These are phyloP conservation scores for Xylariaceae sp. DNA, from an alignment of 2,329 filamentous ascomycete genomes.

Conservation along the genomic window DNA sequence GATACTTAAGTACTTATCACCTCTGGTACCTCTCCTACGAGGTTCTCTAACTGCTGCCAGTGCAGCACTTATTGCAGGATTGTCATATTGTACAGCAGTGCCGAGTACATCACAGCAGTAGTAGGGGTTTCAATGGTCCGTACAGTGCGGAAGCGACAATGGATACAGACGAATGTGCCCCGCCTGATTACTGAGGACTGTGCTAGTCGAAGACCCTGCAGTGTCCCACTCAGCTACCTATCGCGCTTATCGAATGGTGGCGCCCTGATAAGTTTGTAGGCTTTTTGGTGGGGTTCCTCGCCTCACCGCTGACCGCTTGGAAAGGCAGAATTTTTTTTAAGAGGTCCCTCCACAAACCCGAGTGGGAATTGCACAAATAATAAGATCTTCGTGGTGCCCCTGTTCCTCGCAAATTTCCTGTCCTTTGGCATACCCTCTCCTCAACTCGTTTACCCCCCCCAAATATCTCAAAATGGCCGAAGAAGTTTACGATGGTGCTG, in stretches of 20 bases:
- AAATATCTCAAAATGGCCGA: constrained; percentile 66
- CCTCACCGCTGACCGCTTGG: constrained; percentile 18
- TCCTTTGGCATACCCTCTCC: constrained; percentile 17
- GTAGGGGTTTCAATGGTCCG: no score
- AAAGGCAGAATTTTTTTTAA: constrained; percentile 23
- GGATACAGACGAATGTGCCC: no score
- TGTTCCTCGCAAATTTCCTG: constrained; percentile 17
- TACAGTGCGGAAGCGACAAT: no score
- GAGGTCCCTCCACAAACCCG: constrained; percentile 19
- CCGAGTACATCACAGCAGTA: no score
- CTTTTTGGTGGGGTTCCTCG: constrained; percentile 15
- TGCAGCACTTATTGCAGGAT: no score
- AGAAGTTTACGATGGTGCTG: constrained; percentile 98
- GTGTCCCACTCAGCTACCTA: constrained; percentile 11
- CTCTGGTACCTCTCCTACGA: no score
- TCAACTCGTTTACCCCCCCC: constrained; percentile 13
- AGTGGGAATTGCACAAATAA: constrained; percentile 20
- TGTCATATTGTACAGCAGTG: no score
- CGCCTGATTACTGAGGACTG: no score
- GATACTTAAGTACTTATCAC: no score
- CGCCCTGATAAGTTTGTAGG: constrained; percentile 1
- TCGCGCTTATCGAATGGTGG: constrained; percentile 14
- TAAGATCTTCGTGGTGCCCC: constrained; percentile 14
- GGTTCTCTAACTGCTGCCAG: no score
- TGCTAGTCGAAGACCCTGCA: not conserved